Conservation (phyloP, 441 rosid species). For the Eutrema salsugineum region DNA sequence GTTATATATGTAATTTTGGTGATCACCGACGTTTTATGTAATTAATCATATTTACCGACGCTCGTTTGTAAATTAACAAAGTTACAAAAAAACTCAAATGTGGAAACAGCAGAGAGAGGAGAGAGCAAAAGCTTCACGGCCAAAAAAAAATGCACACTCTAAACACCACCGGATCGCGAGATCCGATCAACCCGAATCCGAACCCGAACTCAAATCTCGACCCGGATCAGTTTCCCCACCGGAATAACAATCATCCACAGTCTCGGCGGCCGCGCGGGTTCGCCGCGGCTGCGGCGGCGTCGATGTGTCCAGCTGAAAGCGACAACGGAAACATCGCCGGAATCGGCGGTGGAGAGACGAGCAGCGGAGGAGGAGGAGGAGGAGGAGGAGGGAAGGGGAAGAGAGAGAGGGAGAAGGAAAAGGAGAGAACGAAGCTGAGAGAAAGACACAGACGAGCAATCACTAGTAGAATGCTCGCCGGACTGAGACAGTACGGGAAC, state of each 20-base stretch:
- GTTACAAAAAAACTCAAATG: background rate
- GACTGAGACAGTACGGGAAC: conserved; percentile 70
- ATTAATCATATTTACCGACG: background rate
- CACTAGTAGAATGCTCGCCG: conserved; percentile 78
- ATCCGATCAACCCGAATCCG: conserved; percentile 26
- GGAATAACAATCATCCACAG: conserved; percentile 35
- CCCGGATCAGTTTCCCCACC: conserved; percentile 16
- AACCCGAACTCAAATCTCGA: conserved; percentile 1
- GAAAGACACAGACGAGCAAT: conserved; percentile 72
- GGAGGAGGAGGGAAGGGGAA: conserved; percentile 48
- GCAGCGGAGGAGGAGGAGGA: conserved; percentile 19
- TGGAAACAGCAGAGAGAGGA: background rate
- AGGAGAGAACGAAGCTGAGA: conserved; percentile 75
- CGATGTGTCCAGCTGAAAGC: conserved; percentile 30
- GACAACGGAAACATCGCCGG: conserved; percentile 25
- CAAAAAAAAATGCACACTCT: conserved; percentile 18
- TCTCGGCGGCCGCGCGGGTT: conserved; percentile 89
- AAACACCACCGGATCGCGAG: conserved; percentile 30
- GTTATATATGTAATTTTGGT: background rate
- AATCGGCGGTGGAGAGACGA: conserved; percentile 17
- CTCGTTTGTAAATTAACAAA: conserved; percentile 3
- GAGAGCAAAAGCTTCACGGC: background rate
- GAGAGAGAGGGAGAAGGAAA: conserved; percentile 87
- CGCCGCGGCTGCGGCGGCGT: conserved; percentile 71
- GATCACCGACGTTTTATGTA: background rate